Percentiles rank a stretch among this genome's conserved stretches.
These are phyloP conservation scores for Sphaerulina populicola DNA, from an alignment of 2,329 filamentous ascomycete species.

Conservation along the genomic window DNA sequence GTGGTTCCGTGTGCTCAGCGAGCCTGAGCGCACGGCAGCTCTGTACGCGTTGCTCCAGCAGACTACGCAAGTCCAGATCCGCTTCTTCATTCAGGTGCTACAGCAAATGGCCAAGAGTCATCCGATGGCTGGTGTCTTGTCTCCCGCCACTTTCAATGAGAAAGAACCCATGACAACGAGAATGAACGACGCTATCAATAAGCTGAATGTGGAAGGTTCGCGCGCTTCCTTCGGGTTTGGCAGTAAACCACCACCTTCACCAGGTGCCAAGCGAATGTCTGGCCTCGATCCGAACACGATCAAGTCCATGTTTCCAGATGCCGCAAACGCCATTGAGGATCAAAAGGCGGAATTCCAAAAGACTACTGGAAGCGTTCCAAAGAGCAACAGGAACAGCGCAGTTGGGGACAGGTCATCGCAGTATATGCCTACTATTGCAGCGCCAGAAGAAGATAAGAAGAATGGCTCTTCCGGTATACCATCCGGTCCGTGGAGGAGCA, in stretches of 20 bases:
- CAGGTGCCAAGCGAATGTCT: conserved; percentile 80
- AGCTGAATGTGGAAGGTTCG: conserved; percentile 77
- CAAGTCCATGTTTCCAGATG: conserved; percentile 98
- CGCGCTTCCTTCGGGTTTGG: conserved; percentile 68
- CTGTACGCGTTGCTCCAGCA: conserved; percentile 93
- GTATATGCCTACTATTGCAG: conserved; percentile 64
- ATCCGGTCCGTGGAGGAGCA: conserved; percentile 68
- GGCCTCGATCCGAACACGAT: conserved; percentile 89
- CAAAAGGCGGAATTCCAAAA: conserved; percentile 97
- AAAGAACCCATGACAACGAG: conserved; percentile 98
- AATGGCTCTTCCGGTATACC: conserved; percentile 57
- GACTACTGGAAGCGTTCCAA: conserved; percentile 79
- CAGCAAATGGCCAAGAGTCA: conserved; percentile 99
- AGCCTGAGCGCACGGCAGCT: conserved; percentile 90
- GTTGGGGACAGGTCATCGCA: conserved; percentile 65
- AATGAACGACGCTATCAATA: conserved; percentile 92
- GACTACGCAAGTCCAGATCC: conserved; percentile 96
- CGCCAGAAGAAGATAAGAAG: conserved; percentile 55
- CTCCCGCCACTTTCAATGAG: conserved; percentile 84
- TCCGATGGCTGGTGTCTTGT: conserved; percentile 91
- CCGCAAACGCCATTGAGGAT: conserved; percentile 93
- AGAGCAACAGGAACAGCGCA: conserved; percentile 87
- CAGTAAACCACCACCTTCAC: conserved; percentile 63
- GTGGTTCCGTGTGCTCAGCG: conserved; percentile 96
- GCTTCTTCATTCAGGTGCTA: conserved; percentile 97